Base-by-base conservation (phyloP, 2,329 filamentous ascomycete genomes). In the Neofusicoccum parvum region DNA sequence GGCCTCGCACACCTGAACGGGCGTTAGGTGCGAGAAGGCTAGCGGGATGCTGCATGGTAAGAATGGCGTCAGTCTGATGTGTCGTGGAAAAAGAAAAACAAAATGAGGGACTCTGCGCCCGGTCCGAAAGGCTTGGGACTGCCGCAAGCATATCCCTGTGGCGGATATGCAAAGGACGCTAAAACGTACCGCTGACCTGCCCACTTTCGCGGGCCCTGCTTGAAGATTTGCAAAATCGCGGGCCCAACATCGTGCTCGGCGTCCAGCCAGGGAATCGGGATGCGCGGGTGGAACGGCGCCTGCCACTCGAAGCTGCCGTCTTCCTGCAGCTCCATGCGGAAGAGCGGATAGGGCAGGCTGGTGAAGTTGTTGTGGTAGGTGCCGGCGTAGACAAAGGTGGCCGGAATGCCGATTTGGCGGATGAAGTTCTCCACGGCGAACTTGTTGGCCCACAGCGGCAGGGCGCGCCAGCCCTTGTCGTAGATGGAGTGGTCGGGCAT, bases 331-430 rank as follows among this genome's bases (percentile, higher is more conserved):
- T 96, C 92, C 91, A 97, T 96, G 80, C 94, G 95, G 81, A 98
- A 98, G 3, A 98, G 85, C 1, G 95, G 95, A 74, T 97, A 98
- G 1, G 88, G 88, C 37, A 97, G 84, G 53, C 92, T 95, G 36
- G 94, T 98, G 80, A 98, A 99, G 77, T 99, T 98, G 80, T 98
- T 98, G 84, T 98, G 97, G 83, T 98, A 99, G 72, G 97, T 97
- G 67, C 94, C 95, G 10, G 94, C 92, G 79, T 97, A 97, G 69
- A 97, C 90, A 77, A 97, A 98, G 0, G 94, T 98, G 0, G 94
- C 89, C 0, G 92, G 92, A 11, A 97, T 83, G 10, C 89, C 89
- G 46, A 97, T 86, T 75, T 92, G 87, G 66, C 92, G 88, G 60
- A 97, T 86, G 77, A 98, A 96, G 64, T 95, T 91, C 79, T 98